Conservation (phyloP, 768 basidiomycete species). For the Pleurotus sapidus region DNA sequence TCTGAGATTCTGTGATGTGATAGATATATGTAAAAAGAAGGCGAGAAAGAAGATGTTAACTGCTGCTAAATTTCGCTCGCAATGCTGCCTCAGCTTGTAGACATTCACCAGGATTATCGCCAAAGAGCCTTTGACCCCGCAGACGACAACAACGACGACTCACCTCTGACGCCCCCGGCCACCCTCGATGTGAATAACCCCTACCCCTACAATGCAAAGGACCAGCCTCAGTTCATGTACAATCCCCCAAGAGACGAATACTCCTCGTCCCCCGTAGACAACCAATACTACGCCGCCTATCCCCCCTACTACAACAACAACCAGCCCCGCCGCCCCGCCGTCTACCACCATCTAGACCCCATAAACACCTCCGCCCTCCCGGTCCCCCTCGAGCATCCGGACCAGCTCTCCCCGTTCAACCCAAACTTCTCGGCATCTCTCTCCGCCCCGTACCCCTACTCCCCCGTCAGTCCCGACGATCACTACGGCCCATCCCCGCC, state of each 20-base stretch:
- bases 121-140: neutral
- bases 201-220: slow-evolving; percentile 26
- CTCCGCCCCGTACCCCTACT: slow-evolving; percentile 34
- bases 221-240: slow-evolving; percentile 28
- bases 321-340: neutral
- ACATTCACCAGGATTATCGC: neutral
- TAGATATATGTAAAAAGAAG: slow-evolving; percentile 5
- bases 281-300: neutral
- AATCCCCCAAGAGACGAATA: slow-evolving; percentile 31
- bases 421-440: slow-evolving; percentile 42
- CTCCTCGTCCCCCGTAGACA: slow-evolving; percentile 12
- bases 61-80: neutral
- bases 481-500: slow-evolving; percentile 62
- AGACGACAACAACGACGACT: neutral
- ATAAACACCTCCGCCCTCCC: slow-evolving; percentile 30
- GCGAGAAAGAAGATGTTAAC: neutral
- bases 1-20: neutral
- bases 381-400: slow-evolving; percentile 21
- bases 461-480: slow-evolving; percentile 39
- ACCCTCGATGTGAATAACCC: slow-evolving; percentile 24
- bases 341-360: neutral
- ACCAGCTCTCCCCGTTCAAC: slow-evolving; percentile 47
- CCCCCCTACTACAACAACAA: neutral
- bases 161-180: neutral
- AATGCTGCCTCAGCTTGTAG: slow-evolving; percentile 8